These are phyloP conservation scores for Chenopodium suecicum DNA, from an alignment of 148 eudicot genomes.

Conservation along the genomic window DNA sequence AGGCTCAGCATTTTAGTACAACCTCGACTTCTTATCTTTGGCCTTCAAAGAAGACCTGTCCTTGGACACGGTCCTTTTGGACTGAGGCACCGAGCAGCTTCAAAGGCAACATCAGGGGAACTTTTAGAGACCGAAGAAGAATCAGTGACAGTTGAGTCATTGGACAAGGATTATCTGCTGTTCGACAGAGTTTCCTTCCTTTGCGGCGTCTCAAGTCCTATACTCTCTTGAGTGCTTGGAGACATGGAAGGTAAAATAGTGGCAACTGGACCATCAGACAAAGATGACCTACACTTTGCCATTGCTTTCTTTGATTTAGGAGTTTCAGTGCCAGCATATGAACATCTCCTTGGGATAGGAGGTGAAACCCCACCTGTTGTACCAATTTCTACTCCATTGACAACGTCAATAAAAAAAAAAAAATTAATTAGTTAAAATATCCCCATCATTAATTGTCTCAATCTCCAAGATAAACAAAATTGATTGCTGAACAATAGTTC, in stretches of 20 bases:
- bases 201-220: conserved; percentile 44
- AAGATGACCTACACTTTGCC: conserved; percentile 34
- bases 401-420: conserved; percentile 11
- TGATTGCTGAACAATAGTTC: not conserved
- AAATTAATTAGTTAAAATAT: conserved; percentile 2
- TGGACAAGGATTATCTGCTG: conserved; percentile 41
- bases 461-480: conserved; percentile 3
- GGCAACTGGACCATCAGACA: conserved; percentile 27
- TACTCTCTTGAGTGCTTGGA: conserved; percentile 21
- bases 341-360: conserved; percentile 38
- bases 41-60: conserved; percentile 29
- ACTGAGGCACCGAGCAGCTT: conserved; percentile 33
- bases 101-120: conserved; percentile 27
- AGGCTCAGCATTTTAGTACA: conserved; percentile 30
- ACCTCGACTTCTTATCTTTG: conserved; percentile 30
- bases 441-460: not conserved
- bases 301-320: conserved; percentile 46
- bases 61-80: conserved; percentile 32
- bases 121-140: conserved; percentile 37
- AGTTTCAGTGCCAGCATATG: conserved; percentile 35
- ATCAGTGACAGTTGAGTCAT: conserved; percentile 38
- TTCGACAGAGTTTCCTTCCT: conserved; percentile 42
- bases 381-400: conserved; percentile 41
- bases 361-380: conserved; percentile 38
- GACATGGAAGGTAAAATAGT: conserved; percentile 24